Evolutionary conservation across 108 stramenopile genomes (phyloP), one percentile per base, ranked within the genome.

Genomic region (Pelagomonas calceolata): DNA sequence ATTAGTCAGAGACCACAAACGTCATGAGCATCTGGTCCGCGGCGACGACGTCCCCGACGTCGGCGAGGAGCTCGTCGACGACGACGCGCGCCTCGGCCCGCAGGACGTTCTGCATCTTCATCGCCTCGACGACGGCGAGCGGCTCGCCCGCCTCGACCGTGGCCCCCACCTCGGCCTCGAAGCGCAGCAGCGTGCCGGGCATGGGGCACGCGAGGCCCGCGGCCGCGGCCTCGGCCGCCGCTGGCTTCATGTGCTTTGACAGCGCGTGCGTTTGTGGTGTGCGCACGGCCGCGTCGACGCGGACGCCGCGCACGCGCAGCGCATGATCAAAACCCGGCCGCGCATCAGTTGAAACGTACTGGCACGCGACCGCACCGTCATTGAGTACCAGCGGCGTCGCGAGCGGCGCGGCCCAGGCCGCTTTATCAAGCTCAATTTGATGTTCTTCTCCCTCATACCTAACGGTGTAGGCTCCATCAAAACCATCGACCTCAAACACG

Each of bases 41-140:
- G 14, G 78, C 78, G 31, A 94, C 73, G 0, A 85, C 85, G 12
- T 80, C 80, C 17, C 92, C 95, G 10, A 86, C 87, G 32, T 73
- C 68, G 30, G 85, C 85, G 64, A 75, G 74, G 63, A 93, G 70
- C 68, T 81, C 85, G 63, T 72, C 80, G n/a, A 85, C 82, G 21
- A 76, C 73, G 36, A 89, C 94, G 4, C 73, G 70, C 68, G 83
- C 77, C 71, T 89, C 88, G 30, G 94, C 88, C 30, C 91, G 89
- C 32, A 96, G 84, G 29, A 95, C 82, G 76, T 96, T 98, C 87
- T 95, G 95, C 97, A 98, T 98, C 83, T 98, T 98, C 97, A 98
- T 98, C 10, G 97, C 97, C 82, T 96, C 95, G 4, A 96, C 87
- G 34, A 96, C 83, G 70, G 93, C 93, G 14, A 98, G 82, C 60